phyloP scores from a whole-genome alignment of 2,329 filamentous ascomycete genomes.

The Sarocladiaceae sp. region DNA sequence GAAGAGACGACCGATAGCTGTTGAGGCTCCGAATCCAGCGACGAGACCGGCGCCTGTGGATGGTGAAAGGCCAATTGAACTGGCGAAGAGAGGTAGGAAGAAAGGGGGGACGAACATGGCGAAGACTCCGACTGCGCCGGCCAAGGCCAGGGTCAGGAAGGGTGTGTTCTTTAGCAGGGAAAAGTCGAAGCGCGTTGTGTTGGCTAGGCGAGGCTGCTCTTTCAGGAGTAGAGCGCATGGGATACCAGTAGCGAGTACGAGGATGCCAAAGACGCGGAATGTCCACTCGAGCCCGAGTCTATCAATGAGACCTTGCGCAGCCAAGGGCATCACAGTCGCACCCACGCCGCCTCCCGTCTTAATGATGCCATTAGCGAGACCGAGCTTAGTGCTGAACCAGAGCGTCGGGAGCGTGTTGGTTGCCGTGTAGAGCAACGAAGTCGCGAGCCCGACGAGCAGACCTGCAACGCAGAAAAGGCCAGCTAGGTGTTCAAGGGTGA shows the following conservation, averaged over 20 bases:
- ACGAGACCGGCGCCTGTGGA: slow-evolving; percentile 49
- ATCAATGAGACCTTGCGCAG: slow-evolving; percentile 18
- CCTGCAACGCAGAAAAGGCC: slow-evolving; percentile 8
- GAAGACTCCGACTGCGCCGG: slow-evolving; percentile 52
- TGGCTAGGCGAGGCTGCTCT: slow-evolving; percentile 30
- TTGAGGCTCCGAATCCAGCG: slow-evolving; percentile 55
- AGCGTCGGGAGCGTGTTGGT: slow-evolving; percentile 12
- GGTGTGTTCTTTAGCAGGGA: slow-evolving; percentile 42
- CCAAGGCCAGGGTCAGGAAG: slow-evolving; percentile 47
- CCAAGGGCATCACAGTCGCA: slow-evolving; percentile 8
- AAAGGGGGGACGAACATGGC: slow-evolving; percentile 55
- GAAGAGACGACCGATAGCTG: slow-evolving; percentile 48
- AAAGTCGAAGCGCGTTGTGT: slow-evolving; percentile 36
- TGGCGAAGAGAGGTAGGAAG: slow-evolving; percentile 51
- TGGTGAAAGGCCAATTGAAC: slow-evolving; percentile 45
- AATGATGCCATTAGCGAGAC: slow-evolving; percentile 12
- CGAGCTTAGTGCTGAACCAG: slow-evolving; percentile 12
- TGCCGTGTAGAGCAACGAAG: slow-evolving; percentile 8
- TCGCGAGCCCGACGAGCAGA: not conserved
- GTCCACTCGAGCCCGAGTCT: slow-evolving; percentile 40
- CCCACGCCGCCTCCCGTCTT: slow-evolving; percentile 12
- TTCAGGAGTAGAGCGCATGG: slow-evolving; percentile 48
- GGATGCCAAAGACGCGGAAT: slow-evolving; percentile 44
- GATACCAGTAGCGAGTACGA: slow-evolving; percentile 44
- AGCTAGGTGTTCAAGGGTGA: slow-evolving; percentile 4